phyloP scores from a whole-genome alignment of 345 rosid species.

The Microthlaspi erraticum region DNA sequence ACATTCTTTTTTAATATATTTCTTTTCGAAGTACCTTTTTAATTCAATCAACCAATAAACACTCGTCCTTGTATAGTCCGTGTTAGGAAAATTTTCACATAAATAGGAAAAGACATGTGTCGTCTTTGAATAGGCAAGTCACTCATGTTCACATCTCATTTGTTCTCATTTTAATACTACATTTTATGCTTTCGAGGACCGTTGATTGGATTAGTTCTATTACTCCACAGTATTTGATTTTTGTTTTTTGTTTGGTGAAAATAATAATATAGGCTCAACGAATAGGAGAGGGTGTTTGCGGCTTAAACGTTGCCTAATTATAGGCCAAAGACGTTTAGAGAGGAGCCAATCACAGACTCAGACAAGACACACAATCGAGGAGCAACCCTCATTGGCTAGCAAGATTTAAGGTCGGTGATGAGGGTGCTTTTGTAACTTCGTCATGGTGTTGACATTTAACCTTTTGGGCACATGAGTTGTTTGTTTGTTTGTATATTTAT shows the following conservation, averaged over 20 bases:
- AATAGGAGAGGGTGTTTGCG: conserved; percentile 33
- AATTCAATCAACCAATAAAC: conserved; percentile 42
- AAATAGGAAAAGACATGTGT: conserved; percentile 39
- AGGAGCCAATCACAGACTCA: conserved; percentile 37
- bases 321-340: conserved; percentile 32
- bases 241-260: conserved; percentile 12
- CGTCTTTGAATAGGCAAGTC: conserved; percentile 29
- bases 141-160: conserved; percentile 37
- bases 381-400: conserved; percentile 41
- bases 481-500: conserved; percentile 31
- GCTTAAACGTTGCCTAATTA: conserved; percentile 39
- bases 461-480: conserved; percentile 47
- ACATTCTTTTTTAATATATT: conserved; percentile 15
- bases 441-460: conserved; percentile 37
- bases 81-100: conserved; percentile 8
- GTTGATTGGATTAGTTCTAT: conserved; percentile 35
- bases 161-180: background rate
- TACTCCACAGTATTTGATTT: background rate
- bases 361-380: conserved; percentile 40
- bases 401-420: conserved; percentile 40
- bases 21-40: conserved; percentile 14
- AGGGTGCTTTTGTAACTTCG: conserved; percentile 4
- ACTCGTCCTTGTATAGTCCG: conserved; percentile 35
- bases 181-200: conserved; percentile 34
- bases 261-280: conserved; percentile 27